Conservation (phyloP, 2,329 filamentous ascomycete genomes). For the Pseudocercospora macadamiae region DNA sequence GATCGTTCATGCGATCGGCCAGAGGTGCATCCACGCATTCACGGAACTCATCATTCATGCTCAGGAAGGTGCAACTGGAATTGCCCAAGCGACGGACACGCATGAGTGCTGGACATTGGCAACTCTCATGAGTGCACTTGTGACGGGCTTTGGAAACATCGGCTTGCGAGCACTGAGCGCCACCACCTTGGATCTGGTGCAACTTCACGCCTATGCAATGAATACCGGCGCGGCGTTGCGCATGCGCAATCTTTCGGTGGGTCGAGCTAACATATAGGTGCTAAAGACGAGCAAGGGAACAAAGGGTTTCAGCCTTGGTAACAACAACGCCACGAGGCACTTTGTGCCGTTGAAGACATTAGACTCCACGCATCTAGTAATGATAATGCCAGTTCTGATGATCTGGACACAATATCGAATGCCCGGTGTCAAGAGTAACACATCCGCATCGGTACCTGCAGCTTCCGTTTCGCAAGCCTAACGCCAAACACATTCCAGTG, state of each 20-base stretch:
- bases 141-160: neutral
- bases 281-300: neutral
- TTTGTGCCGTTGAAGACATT: no score
- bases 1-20: no score
- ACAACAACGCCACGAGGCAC: neutral
- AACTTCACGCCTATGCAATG: neutral
- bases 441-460: neutral
- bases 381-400: neutral
- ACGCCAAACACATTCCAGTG: conserved; percentile 22
- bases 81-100: neutral
- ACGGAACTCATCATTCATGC: no score
- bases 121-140: neutral
- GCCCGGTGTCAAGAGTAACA: no score
- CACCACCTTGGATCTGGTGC: neutral
- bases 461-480: conserved; percentile 3
- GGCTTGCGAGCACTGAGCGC: neutral
- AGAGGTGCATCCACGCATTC: no score
- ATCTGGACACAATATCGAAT: neutral
- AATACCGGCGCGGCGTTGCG: neutral
- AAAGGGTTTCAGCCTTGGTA: neutral
- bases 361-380: neutral
- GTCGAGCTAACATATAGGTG: neutral
- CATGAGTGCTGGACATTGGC: neutral
- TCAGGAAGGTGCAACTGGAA: neutral
- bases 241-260: neutral